Evolutionary conservation across 768 basidiomycete species (phyloP).

Genomic region (Tulasnella sp.): DNA sequence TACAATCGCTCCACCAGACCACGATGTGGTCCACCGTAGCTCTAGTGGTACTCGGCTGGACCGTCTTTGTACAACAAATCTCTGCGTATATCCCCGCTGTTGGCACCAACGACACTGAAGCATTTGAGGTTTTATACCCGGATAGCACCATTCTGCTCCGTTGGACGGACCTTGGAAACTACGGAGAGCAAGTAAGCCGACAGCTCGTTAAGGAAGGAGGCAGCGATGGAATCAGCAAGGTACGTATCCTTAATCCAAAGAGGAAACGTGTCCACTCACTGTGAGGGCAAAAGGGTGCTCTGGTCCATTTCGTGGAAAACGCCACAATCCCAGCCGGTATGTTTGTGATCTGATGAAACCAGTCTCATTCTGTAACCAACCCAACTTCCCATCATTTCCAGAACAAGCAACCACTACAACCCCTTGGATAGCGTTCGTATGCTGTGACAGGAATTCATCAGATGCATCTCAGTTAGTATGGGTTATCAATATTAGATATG

Average conservation of each 20-base stretch:
- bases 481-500: neutral
- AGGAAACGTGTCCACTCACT: slow-evolving; percentile 1
- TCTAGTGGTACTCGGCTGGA: slow-evolving; percentile 9
- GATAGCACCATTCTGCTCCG: slow-evolving; percentile 12
- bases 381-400: neutral
- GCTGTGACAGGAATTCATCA: slow-evolving; percentile 69
- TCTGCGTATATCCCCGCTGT: slow-evolving; percentile 57
- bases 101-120: slow-evolving; percentile 51
- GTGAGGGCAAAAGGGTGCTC: slow-evolving; percentile 45
- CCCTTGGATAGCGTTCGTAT: slow-evolving; percentile 84
- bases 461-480: slow-evolving; percentile 37
- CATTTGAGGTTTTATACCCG: slow-evolving; percentile 12
- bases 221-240: slow-evolving; percentile 43
- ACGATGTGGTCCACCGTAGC: neutral
- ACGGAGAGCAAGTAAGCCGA: slow-evolving; percentile 43
- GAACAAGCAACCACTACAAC: slow-evolving; percentile 38
- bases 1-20: neutral
- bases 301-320: slow-evolving; percentile 73
- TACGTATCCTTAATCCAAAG: slow-evolving; percentile 23
- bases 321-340: slow-evolving; percentile 5
- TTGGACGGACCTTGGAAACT: slow-evolving; percentile 30
- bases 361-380: neutral
- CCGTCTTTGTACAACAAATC: slow-evolving; percentile 17
- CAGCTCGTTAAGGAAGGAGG: slow-evolving; percentile 39
- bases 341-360: too few species aligned